Conservation (phyloP, 192 early-diverging fungal species). For the Coemansia sp. region DNA sequence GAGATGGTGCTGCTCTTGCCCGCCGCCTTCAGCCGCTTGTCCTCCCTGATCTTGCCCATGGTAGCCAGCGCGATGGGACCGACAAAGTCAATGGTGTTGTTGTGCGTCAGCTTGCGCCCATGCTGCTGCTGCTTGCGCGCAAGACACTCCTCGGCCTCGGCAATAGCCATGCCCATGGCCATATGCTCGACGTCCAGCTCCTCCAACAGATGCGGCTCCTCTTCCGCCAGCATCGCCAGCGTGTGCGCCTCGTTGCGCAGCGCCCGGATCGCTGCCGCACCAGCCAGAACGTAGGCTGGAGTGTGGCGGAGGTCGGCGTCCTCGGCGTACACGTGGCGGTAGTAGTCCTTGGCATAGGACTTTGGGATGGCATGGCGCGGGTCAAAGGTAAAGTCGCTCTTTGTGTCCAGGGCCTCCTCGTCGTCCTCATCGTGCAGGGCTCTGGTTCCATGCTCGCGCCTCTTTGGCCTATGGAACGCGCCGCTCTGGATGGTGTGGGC, state of each 20-base stretch:
- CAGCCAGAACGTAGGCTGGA: conserved; percentile 27
- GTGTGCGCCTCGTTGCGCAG: conserved; percentile 22
- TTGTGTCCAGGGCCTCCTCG: background rate
- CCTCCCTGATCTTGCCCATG: conserved; percentile 45
- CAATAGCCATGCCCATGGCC: conserved; percentile 36
- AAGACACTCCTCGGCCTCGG: conserved; percentile 28
- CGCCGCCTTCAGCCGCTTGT: conserved; percentile 6
- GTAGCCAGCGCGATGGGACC: conserved; percentile 43
- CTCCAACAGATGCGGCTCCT: background rate
- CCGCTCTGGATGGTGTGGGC: background rate
- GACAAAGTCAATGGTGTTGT: conserved; percentile 34
- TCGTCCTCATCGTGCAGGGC: conserved; percentile 6
- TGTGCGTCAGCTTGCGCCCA: conserved; percentile 7
- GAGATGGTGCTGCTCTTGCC: background rate
- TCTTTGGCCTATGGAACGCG: background rate
- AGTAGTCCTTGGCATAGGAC: conserved; percentile 30
- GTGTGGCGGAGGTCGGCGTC: conserved; percentile 12
- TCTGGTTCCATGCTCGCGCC: background rate
- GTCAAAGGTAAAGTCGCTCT: conserved; percentile 4
- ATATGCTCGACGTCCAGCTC: conserved; percentile 32
- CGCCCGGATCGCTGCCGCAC: conserved; percentile 37
- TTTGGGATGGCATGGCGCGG: conserved; percentile 26
- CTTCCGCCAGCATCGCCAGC: conserved; percentile 3
- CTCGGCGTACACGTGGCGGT: conserved; percentile 23
- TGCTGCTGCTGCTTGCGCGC: conserved; percentile 26